Conservation (phyloP, 208 protist genomes). For the Acanthamoeba sp. region DNA sequence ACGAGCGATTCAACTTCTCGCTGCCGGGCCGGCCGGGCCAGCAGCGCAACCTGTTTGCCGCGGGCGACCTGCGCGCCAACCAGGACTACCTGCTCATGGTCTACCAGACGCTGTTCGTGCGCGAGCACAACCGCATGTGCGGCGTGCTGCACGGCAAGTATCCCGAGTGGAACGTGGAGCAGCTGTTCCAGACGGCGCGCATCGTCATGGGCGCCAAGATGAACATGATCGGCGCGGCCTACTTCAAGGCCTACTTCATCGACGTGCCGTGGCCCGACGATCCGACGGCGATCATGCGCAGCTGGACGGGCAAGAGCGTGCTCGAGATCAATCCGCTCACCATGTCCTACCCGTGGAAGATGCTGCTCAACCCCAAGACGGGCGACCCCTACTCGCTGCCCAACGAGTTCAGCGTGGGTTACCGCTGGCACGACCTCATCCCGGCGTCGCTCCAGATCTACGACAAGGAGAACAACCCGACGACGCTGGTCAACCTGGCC, state of each 20-base stretch:
- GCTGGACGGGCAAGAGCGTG: conserved; percentile 3
- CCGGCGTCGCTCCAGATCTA: not conserved
- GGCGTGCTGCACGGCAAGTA: conserved; percentile 12
- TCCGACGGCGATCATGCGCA: conserved; percentile 33
- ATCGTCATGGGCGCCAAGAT: conserved; percentile 7
- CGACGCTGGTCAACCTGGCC: not conserved
- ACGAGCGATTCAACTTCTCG: conserved; percentile 10
- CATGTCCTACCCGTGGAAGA: not conserved
- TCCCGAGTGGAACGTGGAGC: not conserved
- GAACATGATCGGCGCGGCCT: conserved; percentile 4
- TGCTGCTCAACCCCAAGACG: not conserved
- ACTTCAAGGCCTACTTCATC: conserved; percentile 46
- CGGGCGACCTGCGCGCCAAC: conserved; percentile 35
- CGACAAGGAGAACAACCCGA: not conserved
- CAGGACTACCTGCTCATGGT: conserved; percentile 8
- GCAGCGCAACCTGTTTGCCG: conserved; percentile 3
- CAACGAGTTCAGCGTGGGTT: conserved; percentile 18
- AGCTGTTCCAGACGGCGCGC: conserved; percentile 25
- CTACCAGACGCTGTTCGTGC: not conserved
- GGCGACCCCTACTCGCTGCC: conserved; percentile 1
- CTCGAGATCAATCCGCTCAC: conserved; percentile 40
- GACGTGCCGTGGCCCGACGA: conserved; percentile 13
- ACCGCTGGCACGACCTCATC: conserved; percentile 9
- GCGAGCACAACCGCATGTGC: conserved; percentile 60
- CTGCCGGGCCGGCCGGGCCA: conserved; percentile 10